These are phyloP conservation scores for Blastobotrys terrestris DNA, from an alignment of 805 yeast species.

Conservation along the genomic window DNA sequence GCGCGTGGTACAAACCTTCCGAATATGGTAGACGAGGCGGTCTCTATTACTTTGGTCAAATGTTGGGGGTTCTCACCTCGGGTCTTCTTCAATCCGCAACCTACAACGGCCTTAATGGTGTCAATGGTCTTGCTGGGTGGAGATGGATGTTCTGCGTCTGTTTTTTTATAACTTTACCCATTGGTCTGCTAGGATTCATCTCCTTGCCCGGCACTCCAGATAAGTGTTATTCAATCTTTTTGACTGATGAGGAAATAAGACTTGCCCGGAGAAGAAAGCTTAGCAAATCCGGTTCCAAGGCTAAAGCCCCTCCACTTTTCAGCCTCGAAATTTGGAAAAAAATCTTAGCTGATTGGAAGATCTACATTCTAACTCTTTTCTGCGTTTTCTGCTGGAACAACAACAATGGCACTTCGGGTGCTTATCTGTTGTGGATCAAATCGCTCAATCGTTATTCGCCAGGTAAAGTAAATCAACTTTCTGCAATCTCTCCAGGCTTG, in stretches of 20 bases:
- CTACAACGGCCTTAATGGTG: slow-evolving; percentile 42
- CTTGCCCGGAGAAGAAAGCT: slow-evolving; percentile 42
- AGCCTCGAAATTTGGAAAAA: slow-evolving; percentile 39
- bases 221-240: slow-evolving; percentile 45
- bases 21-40: slow-evolving; percentile 61
- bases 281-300: slow-evolving; percentile 5
- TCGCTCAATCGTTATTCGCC: slow-evolving; percentile 40
- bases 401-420: slow-evolving; percentile 46
- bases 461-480: slow-evolving; percentile 42
- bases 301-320: slow-evolving; percentile 3
- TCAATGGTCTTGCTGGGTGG: slow-evolving; percentile 56
- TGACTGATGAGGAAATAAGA: slow-evolving; percentile 52
- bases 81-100: slow-evolving; percentile 59
- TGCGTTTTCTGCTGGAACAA: slow-evolving; percentile 58
- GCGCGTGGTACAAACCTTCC: slow-evolving; percentile 50
- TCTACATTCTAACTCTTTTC: slow-evolving; percentile 50
- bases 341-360: slow-evolving; percentile 51
- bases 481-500: slow-evolving; percentile 53
- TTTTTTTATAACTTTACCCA: slow-evolving; percentile 50
- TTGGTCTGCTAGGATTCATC: slow-evolving; percentile 51
- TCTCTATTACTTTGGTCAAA: slow-evolving; percentile 55
- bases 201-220: slow-evolving; percentile 63
- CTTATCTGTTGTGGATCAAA: slow-evolving; percentile 58
- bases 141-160: slow-evolving; percentile 69
- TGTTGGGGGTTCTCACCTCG: slow-evolving; percentile 54